Base-by-base conservation (phyloP, 2,329 filamentous ascomycete genomes). In the Amesomyces nigricolor region DNA sequence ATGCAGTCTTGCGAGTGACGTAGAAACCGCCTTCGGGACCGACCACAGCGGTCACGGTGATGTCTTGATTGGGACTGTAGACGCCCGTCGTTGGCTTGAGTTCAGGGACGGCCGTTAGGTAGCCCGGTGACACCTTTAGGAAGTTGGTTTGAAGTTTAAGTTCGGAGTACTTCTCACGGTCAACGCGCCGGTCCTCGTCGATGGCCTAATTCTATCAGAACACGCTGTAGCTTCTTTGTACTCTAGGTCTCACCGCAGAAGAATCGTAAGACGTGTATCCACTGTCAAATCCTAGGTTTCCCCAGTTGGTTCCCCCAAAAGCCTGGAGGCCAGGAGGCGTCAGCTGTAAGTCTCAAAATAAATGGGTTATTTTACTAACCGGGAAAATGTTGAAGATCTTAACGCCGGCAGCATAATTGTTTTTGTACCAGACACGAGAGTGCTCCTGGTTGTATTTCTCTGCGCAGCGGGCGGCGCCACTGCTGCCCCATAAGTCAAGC, bases 281-380 rank as follows among this genome's bases (percentile, higher is more conserved):
- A 10, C 82, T 84, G 9, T 85, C 78, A 61, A 89, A 82, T 0
- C 88, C 86, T 4, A 89, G 69, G 59, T 90, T 91, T 0, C 88
- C 88, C 89, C 88, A 92, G 66, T 92, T 94, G 0, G 88, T 91
- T 5, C 88, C 89, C 13, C 89, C 89, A 61, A 79, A 88, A 0
- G 79, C 84, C 79, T 81, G 47, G 49, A 0, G 79, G 84, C 79
- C 81, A 45, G 49, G 47, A 14, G 58, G 19, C 42, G 47, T n/a
- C 1, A 50, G 26, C 5, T 11, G n/a, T 17, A 16, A 16, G n/a
- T 7, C 10, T 22, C 1, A n/a, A n/a, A 5, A 44, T 45, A 58
- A 22, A 7, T 29, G 11, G 9, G 6, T 44, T 35, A 9, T 4
- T 9, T 16, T 4, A 5, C 68, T 61, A 65, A 83, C 82, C 88